Percentiles rank a stretch among this genome's conserved stretches.
These are phyloP conservation scores for Lablab purpureus DNA, from an alignment of 306 rosid species.

Conservation along the genomic window DNA sequence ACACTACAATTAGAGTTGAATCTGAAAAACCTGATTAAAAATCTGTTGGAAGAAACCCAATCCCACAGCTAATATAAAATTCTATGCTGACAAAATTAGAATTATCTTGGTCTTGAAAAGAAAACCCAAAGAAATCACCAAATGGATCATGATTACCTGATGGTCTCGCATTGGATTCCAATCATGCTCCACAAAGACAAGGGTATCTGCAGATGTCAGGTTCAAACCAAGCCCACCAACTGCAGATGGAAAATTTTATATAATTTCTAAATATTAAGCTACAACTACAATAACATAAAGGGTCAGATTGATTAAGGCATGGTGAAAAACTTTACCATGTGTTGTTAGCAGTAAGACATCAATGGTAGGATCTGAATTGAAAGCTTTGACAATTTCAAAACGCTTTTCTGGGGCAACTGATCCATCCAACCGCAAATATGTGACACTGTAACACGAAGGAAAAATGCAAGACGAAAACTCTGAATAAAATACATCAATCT, in stretches of 20 bases:
- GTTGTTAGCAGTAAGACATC: conserved; percentile 93
- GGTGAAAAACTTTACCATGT: conserved; percentile 62
- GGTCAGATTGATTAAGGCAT: conserved; percentile 1
- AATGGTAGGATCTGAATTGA: conserved; percentile 98
- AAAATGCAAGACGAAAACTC: conserved; percentile 6
- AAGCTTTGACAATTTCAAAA: conserved; percentile 91
- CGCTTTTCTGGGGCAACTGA: conserved; percentile 90
- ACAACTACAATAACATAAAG: conserved; percentile 16
- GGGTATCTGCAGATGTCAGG: conserved; percentile 96
- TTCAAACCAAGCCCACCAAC: conserved; percentile 99
- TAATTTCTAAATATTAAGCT: conserved; percentile 14
- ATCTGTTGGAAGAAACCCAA: conserved; percentile 1
- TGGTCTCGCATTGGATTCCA: conserved; percentile 99
- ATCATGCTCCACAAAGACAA: conserved; percentile 96
- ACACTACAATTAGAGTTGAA: conserved; percentile 18
- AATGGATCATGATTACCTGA: conserved; percentile 66
- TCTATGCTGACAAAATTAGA: conserved; percentile 32
- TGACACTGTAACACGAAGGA: conserved; percentile 59
- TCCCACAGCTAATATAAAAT: conserved; percentile 17
- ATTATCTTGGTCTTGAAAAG: not conserved
- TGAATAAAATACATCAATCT: conserved; percentile 12
- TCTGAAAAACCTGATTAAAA: conserved; percentile 22
- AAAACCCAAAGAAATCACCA: conserved; percentile 35
- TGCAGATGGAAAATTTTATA: conserved; percentile 52
- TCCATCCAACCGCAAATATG: conserved; percentile 95